Conservation (phyloP, 768 basidiomycete genomes). For the Cystofilobasidium capitatum region DNA sequence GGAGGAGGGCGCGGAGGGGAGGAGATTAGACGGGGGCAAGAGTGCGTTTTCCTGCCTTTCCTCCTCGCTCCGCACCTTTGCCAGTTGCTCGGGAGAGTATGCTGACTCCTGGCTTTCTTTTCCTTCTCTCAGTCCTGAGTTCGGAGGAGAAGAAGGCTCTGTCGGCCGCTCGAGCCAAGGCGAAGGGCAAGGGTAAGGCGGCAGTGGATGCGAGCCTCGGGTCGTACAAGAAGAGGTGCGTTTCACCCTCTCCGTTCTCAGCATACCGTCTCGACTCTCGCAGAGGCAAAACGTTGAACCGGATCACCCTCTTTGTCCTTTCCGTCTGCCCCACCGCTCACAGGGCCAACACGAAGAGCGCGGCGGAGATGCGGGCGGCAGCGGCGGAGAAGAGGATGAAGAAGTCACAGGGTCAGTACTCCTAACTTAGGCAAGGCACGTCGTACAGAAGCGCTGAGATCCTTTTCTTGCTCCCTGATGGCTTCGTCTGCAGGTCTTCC, state of each 20-base stretch:
- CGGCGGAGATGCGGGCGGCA: not conserved
- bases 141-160: not conserved
- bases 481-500: not conserved
- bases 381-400: constrained; percentile 6
- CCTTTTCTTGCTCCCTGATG: not conserved
- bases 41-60: not conserved
- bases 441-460: not conserved
- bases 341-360: not conserved
- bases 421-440: not conserved
- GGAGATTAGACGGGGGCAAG: not conserved
- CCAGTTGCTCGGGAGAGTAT: not conserved
- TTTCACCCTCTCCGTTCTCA: too few species aligned
- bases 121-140: not conserved
- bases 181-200: not conserved
- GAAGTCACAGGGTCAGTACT: not conserved
- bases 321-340: too few species aligned
- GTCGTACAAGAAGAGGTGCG: not conserved
- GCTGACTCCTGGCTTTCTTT: not conserved
- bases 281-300: too few species aligned
- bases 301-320: too few species aligned
- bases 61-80: not conserved
- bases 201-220: not conserved
- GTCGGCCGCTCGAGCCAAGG: not conserved
- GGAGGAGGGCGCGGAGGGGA: not conserved
- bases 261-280: too few species aligned